A percentile compares a stretch with the other conserved stretches of the same genome.
These are phyloP conservation scores for Purpureocillium lavendulum DNA, from an alignment of 2,329 filamentous ascomycete species.

Conservation along the genomic window DNA sequence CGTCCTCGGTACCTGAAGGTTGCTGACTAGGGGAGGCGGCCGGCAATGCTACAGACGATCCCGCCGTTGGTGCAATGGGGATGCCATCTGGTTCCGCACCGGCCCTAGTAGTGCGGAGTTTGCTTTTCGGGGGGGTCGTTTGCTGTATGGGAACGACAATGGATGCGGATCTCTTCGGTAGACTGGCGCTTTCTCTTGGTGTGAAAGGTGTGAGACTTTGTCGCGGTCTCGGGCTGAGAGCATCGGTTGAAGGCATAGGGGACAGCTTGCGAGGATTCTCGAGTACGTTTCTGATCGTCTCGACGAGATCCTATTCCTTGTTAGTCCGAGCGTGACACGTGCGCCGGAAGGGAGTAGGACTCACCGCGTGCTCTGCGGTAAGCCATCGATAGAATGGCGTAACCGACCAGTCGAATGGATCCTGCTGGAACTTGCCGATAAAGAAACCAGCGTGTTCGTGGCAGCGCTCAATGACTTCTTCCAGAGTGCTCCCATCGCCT, in stretches of 20 bases:
- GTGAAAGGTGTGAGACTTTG: conserved; percentile 4
- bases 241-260: conserved; percentile 11
- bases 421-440: conserved; percentile 40
- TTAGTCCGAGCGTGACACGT: too few relatives aligned
- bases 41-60: too few relatives aligned
- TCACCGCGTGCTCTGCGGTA: conserved; percentile 28
- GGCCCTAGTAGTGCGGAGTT: too few relatives aligned
- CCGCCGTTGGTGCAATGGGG: too few relatives aligned
- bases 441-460: conserved; percentile 42
- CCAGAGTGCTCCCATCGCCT: conserved; percentile 43
- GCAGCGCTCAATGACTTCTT: conserved; percentile 39
- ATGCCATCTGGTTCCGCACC: too few relatives aligned
- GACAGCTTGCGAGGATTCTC: conserved; percentile 12
- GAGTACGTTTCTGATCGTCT: conserved; percentile 12
- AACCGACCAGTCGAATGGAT: conserved; percentile 28
- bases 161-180: neutral
- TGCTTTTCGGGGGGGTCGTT: too few relatives aligned
- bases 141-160: too few relatives aligned
- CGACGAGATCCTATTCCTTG: conserved; percentile 14
- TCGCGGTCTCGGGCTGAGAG: conserved; percentile 5
- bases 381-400: conserved; percentile 45
- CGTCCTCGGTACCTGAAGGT: conserved; percentile 3
- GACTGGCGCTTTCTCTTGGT: conserved; percentile 6
- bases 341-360: conserved; percentile 6
- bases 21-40: neutral